phyloP scores from a whole-genome alignment of 495 filamentous ascomycete species.

The Trichoderma orchidacearum region DNA sequence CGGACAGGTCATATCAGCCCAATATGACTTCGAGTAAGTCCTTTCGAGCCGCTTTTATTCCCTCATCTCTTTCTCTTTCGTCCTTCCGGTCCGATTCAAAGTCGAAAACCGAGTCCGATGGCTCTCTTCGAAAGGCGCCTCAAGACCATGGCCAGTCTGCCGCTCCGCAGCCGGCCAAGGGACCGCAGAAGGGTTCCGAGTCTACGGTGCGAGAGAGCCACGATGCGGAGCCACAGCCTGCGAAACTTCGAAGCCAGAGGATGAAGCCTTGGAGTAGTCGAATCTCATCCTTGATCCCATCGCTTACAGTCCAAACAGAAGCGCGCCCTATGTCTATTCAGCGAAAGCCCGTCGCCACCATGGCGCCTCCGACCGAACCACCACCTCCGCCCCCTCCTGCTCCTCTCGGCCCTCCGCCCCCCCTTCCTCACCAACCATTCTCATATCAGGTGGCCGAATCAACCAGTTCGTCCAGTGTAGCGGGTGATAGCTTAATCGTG shows the following conservation, averaged over 20 bases:
- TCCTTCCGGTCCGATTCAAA: background rate
- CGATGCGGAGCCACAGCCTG: background rate
- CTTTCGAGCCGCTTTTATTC: background rate
- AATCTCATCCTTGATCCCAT: background rate
- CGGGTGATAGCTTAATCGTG: background rate
- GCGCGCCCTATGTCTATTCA: background rate
- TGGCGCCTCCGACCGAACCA: background rate
- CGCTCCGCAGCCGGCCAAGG: background rate
- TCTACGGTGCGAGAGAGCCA: background rate
- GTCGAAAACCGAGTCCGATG: background rate
- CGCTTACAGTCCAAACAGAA: background rate
- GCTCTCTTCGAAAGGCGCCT: background rate
- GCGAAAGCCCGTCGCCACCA: background rate
- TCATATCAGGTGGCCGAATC: background rate
- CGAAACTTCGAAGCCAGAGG: background rate
- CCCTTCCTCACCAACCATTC: background rate
- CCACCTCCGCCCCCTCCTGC: background rate
- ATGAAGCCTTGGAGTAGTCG: background rate
- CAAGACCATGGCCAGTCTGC: background rate
- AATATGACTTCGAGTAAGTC: constrained; percentile 6
- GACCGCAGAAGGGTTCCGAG: background rate
- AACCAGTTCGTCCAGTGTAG: background rate
- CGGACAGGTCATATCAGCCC: constrained; percentile 2
- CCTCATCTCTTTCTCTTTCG: background rate
- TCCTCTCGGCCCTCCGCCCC: background rate